These are phyloP conservation scores for Leccinum fibrillosum DNA, from an alignment of 768 basidiomycete species.

Conservation along the genomic window DNA sequence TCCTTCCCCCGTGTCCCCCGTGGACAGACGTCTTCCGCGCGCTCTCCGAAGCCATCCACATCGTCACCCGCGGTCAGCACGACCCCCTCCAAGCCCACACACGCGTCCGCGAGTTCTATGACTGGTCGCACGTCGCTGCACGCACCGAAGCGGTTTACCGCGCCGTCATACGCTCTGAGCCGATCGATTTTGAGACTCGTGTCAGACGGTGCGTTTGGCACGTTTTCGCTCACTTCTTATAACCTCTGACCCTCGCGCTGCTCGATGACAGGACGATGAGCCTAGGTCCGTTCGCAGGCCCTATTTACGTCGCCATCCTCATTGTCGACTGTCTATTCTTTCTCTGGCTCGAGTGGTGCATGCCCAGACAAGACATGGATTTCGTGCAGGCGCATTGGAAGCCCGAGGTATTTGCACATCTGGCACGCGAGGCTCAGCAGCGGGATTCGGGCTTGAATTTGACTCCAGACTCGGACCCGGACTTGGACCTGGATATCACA, in stretches of 20 bases:
- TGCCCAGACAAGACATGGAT: slow-evolving; percentile 75
- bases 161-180: slow-evolving; percentile 55
- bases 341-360: slow-evolving; percentile 77
- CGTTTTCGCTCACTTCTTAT: background rate
- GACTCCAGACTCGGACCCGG: background rate
- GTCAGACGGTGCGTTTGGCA: slow-evolving; percentile 58
- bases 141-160: slow-evolving; percentile 85
- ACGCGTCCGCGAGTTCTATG: slow-evolving; percentile 79
- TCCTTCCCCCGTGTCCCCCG: background rate
- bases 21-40: slow-evolving; percentile 77
- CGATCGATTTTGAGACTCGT: slow-evolving; percentile 73
- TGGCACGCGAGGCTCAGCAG: slow-evolving; percentile 7
- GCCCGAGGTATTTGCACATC: slow-evolving; percentile 20
- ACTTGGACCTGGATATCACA: background rate
- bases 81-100: slow-evolving; percentile 75
- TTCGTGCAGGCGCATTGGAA: slow-evolving; percentile 69
- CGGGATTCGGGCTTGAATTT: background rate
- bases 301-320: slow-evolving; percentile 84
- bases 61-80: slow-evolving; percentile 64
- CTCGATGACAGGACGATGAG: slow-evolving; percentile 57
- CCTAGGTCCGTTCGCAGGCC: slow-evolving; percentile 77
- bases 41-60: slow-evolving; percentile 73
- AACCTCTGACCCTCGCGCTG: background rate
- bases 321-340: slow-evolving; percentile 90
- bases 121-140: slow-evolving; percentile 75